These are phyloP conservation scores for Dendrocalamus sinicus DNA, from an alignment of 176 grass and related monocot species.

Conservation along the genomic window DNA sequence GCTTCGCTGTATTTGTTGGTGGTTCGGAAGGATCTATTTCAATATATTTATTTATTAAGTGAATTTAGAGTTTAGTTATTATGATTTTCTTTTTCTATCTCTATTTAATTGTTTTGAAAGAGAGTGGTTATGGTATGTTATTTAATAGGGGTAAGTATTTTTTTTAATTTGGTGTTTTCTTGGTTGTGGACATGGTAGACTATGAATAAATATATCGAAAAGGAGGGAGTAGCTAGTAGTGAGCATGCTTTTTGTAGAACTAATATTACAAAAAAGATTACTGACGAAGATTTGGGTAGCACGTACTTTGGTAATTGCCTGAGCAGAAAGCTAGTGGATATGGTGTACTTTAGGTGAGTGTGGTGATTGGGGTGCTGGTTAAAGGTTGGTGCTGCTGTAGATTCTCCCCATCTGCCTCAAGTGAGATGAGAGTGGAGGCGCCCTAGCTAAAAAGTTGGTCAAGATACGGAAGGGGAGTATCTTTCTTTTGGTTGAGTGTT, in stretches of 20 bases:
- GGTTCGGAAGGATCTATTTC: too few relatives aligned
- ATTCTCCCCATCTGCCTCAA: conserved; percentile 32
- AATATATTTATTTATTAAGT: too few relatives aligned
- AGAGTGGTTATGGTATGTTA: too few relatives aligned
- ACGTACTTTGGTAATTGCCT: conserved; percentile 45
- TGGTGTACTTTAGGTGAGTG: background rate
- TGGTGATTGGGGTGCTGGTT: background rate
- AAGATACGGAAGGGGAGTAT: conserved; percentile 52
- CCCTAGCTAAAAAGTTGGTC: conserved; percentile 25
- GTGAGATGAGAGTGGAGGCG: background rate
- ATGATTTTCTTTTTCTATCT: too few relatives aligned
- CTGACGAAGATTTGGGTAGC: conserved; percentile 40
- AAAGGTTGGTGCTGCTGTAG: background rate
- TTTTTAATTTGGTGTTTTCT: too few relatives aligned
- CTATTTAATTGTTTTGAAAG: too few relatives aligned
- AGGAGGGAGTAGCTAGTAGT: background rate
- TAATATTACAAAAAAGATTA: background rate
- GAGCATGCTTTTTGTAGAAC: background rate
- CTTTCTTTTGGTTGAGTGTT: conserved; percentile 37
- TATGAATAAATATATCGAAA: too few relatives aligned
- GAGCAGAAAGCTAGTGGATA: background rate
- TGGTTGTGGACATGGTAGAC: too few relatives aligned
- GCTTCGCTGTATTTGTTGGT: too few relatives aligned
- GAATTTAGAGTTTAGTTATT: too few relatives aligned
- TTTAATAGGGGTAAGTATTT: too few relatives aligned